Evolutionary conservation across 495 filamentous ascomycete species (phyloP).

Genomic region (Penicillium steckii): DNA sequence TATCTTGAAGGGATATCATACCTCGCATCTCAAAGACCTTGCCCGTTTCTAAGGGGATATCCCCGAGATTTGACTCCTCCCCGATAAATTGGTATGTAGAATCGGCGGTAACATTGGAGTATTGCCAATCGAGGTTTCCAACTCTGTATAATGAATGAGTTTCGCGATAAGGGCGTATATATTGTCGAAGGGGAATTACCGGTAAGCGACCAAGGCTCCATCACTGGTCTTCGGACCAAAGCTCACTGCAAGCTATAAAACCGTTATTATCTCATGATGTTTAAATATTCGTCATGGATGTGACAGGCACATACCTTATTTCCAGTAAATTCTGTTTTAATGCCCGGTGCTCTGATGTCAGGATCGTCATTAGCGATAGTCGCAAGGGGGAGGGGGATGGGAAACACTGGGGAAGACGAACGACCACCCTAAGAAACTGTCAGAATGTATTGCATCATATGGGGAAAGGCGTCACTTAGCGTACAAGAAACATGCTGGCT

Average conservation of each 20-base stretch:
- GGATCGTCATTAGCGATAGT: not conserved
- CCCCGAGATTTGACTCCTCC: conserved; percentile 17
- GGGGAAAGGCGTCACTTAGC: conserved; percentile 25
- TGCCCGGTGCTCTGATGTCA: conserved; percentile 50
- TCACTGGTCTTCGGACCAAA: conserved; percentile 59
- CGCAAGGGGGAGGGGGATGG: not conserved
- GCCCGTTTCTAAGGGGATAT: conserved; percentile 7
- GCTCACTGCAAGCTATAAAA: conserved; percentile 49
- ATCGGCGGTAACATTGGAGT: conserved; percentile 63
- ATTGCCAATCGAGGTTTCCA: conserved; percentile 62
- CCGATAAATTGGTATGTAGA: conserved; percentile 61
- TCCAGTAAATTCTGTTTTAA: conserved; percentile 67
- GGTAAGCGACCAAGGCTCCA: conserved; percentile 58
- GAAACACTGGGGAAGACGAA: conserved; percentile 20
- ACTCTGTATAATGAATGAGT: conserved; percentile 35
- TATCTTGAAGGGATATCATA: conserved; percentile 10
- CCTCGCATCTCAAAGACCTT: conserved; percentile 40
- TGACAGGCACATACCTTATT: conserved; percentile 37
- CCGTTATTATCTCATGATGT: conserved; percentile 3
- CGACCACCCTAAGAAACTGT: conserved; percentile 38
- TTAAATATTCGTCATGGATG: not conserved
- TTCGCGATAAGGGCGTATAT: not conserved
- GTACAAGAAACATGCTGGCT: conserved; percentile 64
- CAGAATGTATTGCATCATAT: conserved; percentile 8
- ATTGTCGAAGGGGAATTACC: conserved; percentile 16